Percentiles rank a stretch among this genome's conserved stretches.
These are phyloP conservation scores for Syzygium jambos DNA, from an alignment of 345 rosid genomes.

Conservation along the genomic window DNA sequence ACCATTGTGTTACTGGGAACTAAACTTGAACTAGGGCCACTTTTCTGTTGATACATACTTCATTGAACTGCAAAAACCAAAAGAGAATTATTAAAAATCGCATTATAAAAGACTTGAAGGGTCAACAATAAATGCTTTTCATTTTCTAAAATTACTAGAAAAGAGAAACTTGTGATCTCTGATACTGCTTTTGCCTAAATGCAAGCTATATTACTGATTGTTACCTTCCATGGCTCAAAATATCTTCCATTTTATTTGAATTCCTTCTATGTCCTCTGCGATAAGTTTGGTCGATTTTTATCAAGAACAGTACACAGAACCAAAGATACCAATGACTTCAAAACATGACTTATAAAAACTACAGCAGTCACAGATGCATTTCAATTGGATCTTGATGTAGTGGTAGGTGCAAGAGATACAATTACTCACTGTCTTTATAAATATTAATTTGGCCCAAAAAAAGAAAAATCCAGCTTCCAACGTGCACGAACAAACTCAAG, in stretches of 20 bases:
- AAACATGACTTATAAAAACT: neutral
- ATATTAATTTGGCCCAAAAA: neutral
- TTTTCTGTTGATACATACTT: slow-evolving; percentile 37
- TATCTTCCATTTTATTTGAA: neutral
- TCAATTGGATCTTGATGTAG: neutral
- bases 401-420: neutral
- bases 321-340: neutral
- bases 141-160: neutral
- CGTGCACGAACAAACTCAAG: neutral
- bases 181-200: neutral
- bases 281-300: neutral
- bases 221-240: neutral
- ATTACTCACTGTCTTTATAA: neutral
- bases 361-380: neutral
- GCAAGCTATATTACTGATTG: neutral
- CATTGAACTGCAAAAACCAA: slow-evolving; percentile 23
- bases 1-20: slow-evolving; percentile 29
- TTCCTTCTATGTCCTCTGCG: neutral
- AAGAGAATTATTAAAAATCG: neutral
- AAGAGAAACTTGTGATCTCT: neutral
- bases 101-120: neutral
- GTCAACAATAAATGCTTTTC: neutral
- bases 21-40: slow-evolving; percentile 33
- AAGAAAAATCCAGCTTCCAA: neutral
- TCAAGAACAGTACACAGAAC: neutral